Percentiles rank a stretch among this genome's conserved stretches.
phyloP scores from a whole-genome alignment of 129 eudicot genomes.

The Flaveria sonorensis region DNA sequence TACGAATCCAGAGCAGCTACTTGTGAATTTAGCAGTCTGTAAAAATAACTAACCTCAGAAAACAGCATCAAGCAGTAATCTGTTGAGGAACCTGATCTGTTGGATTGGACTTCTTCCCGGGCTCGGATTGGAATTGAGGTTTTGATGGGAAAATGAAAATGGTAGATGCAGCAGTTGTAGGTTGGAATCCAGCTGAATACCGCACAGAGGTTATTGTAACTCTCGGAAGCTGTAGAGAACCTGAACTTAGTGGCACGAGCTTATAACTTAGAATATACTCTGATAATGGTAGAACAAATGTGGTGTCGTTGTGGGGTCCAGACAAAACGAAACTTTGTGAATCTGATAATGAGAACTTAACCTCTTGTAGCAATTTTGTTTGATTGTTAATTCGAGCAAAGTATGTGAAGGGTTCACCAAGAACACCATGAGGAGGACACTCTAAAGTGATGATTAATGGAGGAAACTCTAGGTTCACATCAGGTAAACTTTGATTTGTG shows the following conservation, averaged over 20 bases:
- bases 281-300: slow-evolving; percentile 72
- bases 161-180: slow-evolving; percentile 69
- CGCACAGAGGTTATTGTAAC: slow-evolving; percentile 68
- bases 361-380: slow-evolving; percentile 77
- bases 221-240: slow-evolving; percentile 79
- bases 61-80: slow-evolving; percentile 18
- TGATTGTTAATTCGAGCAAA: slow-evolving; percentile 67
- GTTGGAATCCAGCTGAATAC: slow-evolving; percentile 75
- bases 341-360: slow-evolving; percentile 73
- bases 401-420: slow-evolving; percentile 74
- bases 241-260: slow-evolving; percentile 77
- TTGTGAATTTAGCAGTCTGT: slow-evolving; percentile 14
- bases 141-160: slow-evolving; percentile 81
- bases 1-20: slow-evolving; percentile 16
- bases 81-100: slow-evolving; percentile 42
- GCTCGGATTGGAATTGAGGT: slow-evolving; percentile 53
- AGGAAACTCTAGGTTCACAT: slow-evolving; percentile 69
- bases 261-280: slow-evolving; percentile 63
- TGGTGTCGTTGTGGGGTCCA: slow-evolving; percentile 77
- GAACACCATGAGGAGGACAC: slow-evolving; percentile 86
- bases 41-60: slow-evolving; percentile 11
- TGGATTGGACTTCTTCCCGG: slow-evolving; percentile 33
- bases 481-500: slow-evolving; percentile 77
- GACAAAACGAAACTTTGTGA: slow-evolving; percentile 85
- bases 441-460: slow-evolving; percentile 65